Conservation (phyloP, 257 asterid species). For the Solanum tarapatanum region DNA sequence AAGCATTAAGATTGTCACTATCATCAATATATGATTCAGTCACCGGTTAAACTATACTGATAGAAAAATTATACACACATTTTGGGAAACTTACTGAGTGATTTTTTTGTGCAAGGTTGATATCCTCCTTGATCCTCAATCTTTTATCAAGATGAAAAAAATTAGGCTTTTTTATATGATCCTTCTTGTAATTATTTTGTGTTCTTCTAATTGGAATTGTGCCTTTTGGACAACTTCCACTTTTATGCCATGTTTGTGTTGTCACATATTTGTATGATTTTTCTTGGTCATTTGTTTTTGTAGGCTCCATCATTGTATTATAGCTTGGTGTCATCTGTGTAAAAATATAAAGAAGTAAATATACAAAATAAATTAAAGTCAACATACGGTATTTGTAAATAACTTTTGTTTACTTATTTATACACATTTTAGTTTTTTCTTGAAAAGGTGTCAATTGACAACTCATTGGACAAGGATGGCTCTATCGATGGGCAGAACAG, state of each 20-base stretch:
- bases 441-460: background rate
- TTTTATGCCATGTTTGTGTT: constrained; percentile 48
- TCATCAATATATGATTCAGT: background rate
- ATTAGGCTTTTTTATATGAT: background rate
- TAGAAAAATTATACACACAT: background rate
- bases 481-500: background rate
- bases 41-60: background rate
- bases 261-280: background rate
- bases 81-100: constrained; percentile 32
- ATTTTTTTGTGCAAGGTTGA: constrained; percentile 23
- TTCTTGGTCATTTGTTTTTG: background rate
- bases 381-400: background rate
- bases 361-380: background rate
- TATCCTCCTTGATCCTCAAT: constrained; percentile 5
- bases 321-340: constrained; percentile 24
- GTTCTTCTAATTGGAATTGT: constrained; percentile 48
- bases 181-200: background rate
- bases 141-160: background rate
- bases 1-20: background rate
- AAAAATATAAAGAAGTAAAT: background rate
- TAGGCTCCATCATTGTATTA: background rate
- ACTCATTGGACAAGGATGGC: too few species aligned
- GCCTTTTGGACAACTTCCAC: constrained; percentile 63
- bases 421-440: background rate
- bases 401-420: too few species aligned